These are phyloP conservation scores for Kokia cookei DNA, from an alignment of 441 rosid genomes.

Conservation along the genomic window DNA sequence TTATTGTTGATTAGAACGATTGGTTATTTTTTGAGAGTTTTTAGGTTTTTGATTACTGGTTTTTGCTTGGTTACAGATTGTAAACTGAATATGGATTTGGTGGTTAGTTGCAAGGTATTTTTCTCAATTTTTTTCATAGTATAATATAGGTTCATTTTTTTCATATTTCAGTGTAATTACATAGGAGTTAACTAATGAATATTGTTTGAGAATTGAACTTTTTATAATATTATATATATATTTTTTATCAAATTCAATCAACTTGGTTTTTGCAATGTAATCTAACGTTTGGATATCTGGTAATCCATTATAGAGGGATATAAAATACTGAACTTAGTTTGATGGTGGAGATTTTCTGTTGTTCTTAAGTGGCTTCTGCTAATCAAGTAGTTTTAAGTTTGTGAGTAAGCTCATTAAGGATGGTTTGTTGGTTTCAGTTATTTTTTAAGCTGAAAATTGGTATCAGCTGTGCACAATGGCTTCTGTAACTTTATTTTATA, in stretches of 20 bases:
- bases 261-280: not conserved
- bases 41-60: constrained; percentile 18
- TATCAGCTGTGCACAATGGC: not conserved
- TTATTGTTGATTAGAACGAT: constrained; percentile 31
- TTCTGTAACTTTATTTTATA: not conserved
- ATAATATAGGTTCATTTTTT: too few species aligned
- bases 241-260: not conserved
- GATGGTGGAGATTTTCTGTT: not conserved
- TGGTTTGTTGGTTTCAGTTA: not conserved
- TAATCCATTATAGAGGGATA: not conserved
- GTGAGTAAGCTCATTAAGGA: not conserved
- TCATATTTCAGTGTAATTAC: not conserved
- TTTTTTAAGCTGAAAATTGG: not conserved
- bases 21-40: constrained; percentile 18
- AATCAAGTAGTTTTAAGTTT: not conserved
- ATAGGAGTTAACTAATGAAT: not conserved
- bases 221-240: not conserved
- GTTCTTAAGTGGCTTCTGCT: not conserved
- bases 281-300: not conserved
- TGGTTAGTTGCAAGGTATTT: constrained; percentile 62
- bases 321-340: not conserved
- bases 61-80: constrained; percentile 21
- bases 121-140: not conserved
- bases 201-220: not conserved
- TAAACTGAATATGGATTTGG: constrained; percentile 71